Percentiles rank a stretch among this genome's conserved stretches.
These are phyloP conservation scores for Zea luxurians DNA, from an alignment of 176 grass and related monocot genomes.

Conservation along the genomic window DNA sequence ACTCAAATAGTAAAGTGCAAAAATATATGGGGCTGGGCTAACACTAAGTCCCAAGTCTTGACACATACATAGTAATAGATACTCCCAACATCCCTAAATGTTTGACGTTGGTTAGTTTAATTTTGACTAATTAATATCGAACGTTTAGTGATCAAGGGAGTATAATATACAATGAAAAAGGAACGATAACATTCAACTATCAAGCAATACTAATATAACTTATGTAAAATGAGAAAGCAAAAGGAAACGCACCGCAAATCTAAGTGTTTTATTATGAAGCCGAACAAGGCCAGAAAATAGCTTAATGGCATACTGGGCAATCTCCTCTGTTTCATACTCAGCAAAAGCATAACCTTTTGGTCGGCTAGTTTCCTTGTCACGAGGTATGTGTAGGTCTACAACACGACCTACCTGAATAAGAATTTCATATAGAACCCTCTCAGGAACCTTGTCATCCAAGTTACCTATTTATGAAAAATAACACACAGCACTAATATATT, in stretches of 20 bases:
- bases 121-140: neutral
- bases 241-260: conserved; percentile 90
- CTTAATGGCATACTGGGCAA: conserved; percentile 94
- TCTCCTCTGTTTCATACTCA: conserved; percentile 89
- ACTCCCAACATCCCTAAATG: neutral
- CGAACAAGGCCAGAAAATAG: conserved; percentile 93
- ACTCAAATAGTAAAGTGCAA: neutral
- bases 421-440: conserved; percentile 92
- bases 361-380: conserved; percentile 92
- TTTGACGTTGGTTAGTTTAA: neutral
- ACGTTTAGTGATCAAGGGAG: neutral
- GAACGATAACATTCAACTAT: neutral
- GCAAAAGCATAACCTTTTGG: conserved; percentile 95
- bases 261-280: conserved; percentile 83
- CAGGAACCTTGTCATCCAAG: conserved; percentile 92
- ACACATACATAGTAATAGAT: neutral
- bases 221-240: conserved; percentile 25
- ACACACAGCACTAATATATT: conserved; percentile 21
- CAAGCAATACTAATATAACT: neutral
- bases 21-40: neutral
- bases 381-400: conserved; percentile 90
- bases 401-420: conserved; percentile 92
- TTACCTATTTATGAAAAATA: conserved; percentile 72
- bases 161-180: neutral
- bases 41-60: neutral